Percentiles rank a stretch among this genome's conserved stretches.
phyloP scores from a whole-genome alignment of 208 protist species.

The Kentomonas sorsogonicus region DNA sequence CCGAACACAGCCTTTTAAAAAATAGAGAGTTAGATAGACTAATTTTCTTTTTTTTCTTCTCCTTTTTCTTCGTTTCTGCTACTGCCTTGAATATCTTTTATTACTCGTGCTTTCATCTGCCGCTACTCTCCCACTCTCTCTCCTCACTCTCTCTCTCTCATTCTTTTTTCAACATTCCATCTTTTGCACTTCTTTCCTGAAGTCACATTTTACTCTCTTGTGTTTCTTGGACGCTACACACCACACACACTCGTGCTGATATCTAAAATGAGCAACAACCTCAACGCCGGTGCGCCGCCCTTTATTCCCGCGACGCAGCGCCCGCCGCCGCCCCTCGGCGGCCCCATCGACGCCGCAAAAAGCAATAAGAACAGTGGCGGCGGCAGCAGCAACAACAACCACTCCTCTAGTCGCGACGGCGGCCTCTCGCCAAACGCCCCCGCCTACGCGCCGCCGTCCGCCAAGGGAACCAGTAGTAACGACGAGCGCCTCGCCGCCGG shows the following conservation, averaged over 20 bases:
- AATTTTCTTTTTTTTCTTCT: constrained; percentile 12
- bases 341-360: too few species aligned
- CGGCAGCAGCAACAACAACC: constrained; percentile 4
- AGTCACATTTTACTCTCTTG: too few species aligned
- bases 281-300: constrained; percentile 44
- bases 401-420: constrained; percentile 8
- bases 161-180: neutral
- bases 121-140: neutral
- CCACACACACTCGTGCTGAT: too few species aligned
- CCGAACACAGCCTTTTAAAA: too few species aligned
- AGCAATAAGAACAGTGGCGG: neutral
- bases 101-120: constrained; percentile 2
- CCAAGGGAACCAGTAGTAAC: constrained; percentile 9
- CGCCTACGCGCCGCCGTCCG: constrained; percentile 16
- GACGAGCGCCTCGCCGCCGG: neutral
- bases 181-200: constrained; percentile 7
- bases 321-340: too few species aligned
- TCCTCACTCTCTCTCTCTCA: neutral
- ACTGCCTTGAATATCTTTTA: neutral
- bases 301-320: constrained; percentile 50
- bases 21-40: neutral
- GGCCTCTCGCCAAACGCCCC: constrained; percentile 26
- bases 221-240: too few species aligned
- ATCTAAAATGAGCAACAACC: too few species aligned
- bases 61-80: neutral